phyloP scores from a whole-genome alignment of 1,139 yeast species.

The Candida anutae region DNA sequence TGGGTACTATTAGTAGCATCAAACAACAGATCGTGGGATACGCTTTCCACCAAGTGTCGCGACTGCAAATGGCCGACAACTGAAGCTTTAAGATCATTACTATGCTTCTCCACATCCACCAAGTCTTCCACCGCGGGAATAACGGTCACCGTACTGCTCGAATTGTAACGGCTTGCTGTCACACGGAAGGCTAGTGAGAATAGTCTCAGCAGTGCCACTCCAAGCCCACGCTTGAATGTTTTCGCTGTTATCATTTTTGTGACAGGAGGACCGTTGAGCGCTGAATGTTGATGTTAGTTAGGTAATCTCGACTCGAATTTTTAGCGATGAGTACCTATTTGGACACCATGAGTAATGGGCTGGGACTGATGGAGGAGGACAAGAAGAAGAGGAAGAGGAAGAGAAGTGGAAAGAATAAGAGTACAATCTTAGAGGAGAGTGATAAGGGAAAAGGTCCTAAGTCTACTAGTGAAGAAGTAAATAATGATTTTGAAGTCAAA shows the following conservation, averaged over 20 bases:
- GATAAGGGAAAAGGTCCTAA: no score
- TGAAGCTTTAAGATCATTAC: constrained; percentile 28
- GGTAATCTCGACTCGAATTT: no score
- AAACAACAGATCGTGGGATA: constrained; percentile 41
- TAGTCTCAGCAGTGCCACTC: no score
- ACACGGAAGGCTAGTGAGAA: background rate
- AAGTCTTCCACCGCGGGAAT: constrained; percentile 30
- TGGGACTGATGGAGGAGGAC: no score
- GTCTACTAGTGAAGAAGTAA: constrained; percentile 1
- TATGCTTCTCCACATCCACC: constrained; percentile 15
- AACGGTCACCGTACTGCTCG: constrained; percentile 21
- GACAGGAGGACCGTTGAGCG: no score
- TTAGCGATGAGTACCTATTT: no score
- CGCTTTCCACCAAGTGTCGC: constrained; percentile 40
- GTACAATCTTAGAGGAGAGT: constrained; percentile 1
- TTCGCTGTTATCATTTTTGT: no score
- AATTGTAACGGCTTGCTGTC: background rate
- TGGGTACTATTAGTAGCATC: constrained; percentile 23
- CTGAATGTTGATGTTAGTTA: no score
- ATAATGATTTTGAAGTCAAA: constrained; percentile 4
- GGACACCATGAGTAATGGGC: no score
- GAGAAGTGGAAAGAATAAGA: constrained; percentile 9
- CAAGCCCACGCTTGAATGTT: no score
- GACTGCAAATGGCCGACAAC: constrained; percentile 38
- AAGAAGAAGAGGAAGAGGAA: constrained; percentile 14